Conservation (phyloP, 2,329 filamentous ascomycete species). For the Blastomyces emzantsi region DNA sequence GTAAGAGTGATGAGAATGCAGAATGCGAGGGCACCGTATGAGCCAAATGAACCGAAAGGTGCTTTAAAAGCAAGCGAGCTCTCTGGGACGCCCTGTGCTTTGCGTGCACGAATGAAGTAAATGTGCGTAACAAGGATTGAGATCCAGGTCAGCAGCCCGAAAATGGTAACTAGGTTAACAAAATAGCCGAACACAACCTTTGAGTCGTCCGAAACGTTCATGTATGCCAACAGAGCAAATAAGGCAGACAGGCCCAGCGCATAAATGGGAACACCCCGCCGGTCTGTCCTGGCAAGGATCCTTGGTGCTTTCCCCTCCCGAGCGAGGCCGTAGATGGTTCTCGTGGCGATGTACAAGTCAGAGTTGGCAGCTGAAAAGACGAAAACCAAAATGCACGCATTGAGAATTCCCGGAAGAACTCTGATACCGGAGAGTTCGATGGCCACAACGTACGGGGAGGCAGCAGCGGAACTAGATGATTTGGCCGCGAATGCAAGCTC, state of each 20-base stretch:
- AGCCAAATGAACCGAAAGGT: slow-evolving; percentile 46
- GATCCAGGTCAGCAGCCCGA: slow-evolving; percentile 40
- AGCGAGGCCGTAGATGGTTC: slow-evolving; percentile 71
- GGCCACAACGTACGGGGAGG: slow-evolving; percentile 61
- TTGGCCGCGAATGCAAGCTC: slow-evolving; percentile 43
- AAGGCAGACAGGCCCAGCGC: slow-evolving; percentile 33
- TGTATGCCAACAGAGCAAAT: slow-evolving; percentile 38
- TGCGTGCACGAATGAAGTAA: slow-evolving; percentile 37
- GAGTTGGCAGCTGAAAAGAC: slow-evolving; percentile 63
- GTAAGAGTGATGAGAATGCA: slow-evolving; percentile 60
- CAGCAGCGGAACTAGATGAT: slow-evolving; percentile 54
- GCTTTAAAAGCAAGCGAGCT: slow-evolving; percentile 35
- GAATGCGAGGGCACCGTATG: slow-evolving; percentile 52
- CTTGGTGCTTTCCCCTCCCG: slow-evolving; percentile 61
- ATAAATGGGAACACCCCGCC: slow-evolving; percentile 39
- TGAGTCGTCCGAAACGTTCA: slow-evolving; percentile 34
- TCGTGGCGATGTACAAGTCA: slow-evolving; percentile 52
- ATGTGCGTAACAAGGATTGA: slow-evolving; percentile 41
- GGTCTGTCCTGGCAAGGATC: slow-evolving; percentile 63
- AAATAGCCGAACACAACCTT: slow-evolving; percentile 40
- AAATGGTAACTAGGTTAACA: slow-evolving; percentile 37
- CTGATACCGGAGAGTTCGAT: slow-evolving; percentile 57
- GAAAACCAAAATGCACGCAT: slow-evolving; percentile 64
- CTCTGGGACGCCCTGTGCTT: slow-evolving; percentile 30
- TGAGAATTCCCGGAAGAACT: slow-evolving; percentile 62